These are phyloP conservation scores for Podaxis sp. DNA, from an alignment of 768 basidiomycete species.

Conservation along the genomic window DNA sequence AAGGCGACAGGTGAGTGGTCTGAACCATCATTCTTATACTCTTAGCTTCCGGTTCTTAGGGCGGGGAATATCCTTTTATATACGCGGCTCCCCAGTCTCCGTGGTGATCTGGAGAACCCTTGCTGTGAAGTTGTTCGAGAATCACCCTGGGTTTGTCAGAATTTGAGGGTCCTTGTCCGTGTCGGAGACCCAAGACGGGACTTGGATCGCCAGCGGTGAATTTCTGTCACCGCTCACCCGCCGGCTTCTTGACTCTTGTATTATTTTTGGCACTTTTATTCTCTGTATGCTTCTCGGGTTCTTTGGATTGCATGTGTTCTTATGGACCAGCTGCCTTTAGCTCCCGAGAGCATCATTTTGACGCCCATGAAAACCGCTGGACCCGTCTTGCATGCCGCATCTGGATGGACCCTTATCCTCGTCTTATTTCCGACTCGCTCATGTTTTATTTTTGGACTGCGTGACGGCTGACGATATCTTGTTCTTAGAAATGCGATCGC, in stretches of 20 bases:
- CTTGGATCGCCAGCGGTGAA: background rate
- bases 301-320: background rate
- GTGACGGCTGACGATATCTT: background rate
- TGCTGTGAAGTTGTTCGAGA: background rate
- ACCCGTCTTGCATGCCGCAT: background rate
- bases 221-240: background rate
- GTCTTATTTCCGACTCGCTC: constrained; percentile 6
- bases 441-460: constrained; percentile 3
- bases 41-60: background rate
- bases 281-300: background rate
- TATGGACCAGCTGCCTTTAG: constrained; percentile 8
- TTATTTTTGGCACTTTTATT: constrained; percentile 4
- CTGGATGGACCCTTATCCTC: constrained; percentile 1
- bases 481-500: constrained; percentile 48
- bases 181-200: constrained; percentile 5
- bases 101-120: background rate
- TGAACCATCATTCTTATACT: background rate
- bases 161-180: constrained; percentile 10
- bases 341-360: background rate
- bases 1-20: constrained; percentile 44
- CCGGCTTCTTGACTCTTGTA: background rate
- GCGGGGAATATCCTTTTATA: background rate
- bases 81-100: background rate
- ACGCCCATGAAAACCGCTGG: background rate
- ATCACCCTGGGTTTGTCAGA: constrained; percentile 1